phyloP scores from a whole-genome alignment of 2,329 filamentous ascomycete genomes.

The Nothopassalora personata region DNA sequence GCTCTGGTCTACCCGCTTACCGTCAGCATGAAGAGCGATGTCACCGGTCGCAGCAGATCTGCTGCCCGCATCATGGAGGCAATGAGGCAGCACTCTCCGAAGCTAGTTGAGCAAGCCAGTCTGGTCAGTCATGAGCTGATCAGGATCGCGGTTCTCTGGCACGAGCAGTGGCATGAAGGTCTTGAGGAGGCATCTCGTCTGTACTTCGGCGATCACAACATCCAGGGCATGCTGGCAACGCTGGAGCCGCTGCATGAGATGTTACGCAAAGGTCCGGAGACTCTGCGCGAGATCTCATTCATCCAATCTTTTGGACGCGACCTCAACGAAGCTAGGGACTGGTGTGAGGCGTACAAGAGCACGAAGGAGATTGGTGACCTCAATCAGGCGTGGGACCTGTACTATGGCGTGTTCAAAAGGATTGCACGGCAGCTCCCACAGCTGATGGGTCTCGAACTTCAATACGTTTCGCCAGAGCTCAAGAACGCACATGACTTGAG shows the following conservation, averaged over 20 bases:
- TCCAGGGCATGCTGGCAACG: slow-evolving; percentile 92
- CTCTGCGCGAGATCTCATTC: slow-evolving; percentile 91
- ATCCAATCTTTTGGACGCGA: slow-evolving; percentile 95
- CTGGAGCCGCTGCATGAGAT: slow-evolving; percentile 87
- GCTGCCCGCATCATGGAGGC: slow-evolving; percentile 95
- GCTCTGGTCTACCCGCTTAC: slow-evolving; percentile 95
- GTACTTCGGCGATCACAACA: slow-evolving; percentile 96
- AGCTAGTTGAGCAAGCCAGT: slow-evolving; percentile 90
- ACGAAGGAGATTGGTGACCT: slow-evolving; percentile 90
- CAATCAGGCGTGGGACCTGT: slow-evolving; percentile 98
- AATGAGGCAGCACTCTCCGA: slow-evolving; percentile 90
- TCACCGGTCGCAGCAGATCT: slow-evolving; percentile 75
- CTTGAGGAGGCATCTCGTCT: slow-evolving; percentile 92
- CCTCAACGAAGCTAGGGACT: slow-evolving; percentile 88
- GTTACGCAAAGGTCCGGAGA: slow-evolving; percentile 86
- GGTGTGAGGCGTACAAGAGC: slow-evolving; percentile 85
- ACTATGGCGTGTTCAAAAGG: slow-evolving; percentile 96
- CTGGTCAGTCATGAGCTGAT: slow-evolving; percentile 95
- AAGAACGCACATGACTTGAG: slow-evolving; percentile 80
- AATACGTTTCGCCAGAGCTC: slow-evolving; percentile 93
- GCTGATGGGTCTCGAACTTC: slow-evolving; percentile 84
- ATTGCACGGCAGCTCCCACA: slow-evolving; percentile 91
- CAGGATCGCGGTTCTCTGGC: slow-evolving; percentile 93
- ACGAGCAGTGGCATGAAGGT: slow-evolving; percentile 98
- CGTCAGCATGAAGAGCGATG: slow-evolving; percentile 95